Evolutionary conservation across 257 asterid genomes (phyloP), one percentile per base, ranked within the genome.

Genomic region (Forsythia viridissima): DNA sequence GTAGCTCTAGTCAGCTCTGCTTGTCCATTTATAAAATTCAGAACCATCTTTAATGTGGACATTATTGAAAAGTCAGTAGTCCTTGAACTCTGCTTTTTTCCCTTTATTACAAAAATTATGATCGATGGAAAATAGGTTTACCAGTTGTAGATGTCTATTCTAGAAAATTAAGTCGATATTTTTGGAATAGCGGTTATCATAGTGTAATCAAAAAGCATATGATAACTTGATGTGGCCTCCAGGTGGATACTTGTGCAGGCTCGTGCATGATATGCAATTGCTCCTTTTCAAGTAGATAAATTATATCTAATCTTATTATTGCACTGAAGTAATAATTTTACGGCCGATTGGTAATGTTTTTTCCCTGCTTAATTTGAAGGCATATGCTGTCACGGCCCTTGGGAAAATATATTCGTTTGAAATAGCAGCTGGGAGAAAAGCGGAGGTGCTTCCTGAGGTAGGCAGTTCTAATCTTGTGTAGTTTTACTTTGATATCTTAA

Each of bases 381-480:
- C 94, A 51, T 95, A 92, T 82, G 96, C 98, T 57, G 87, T 95
- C 59, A 84, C 98, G 12, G 99, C 98, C 24, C 88, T 95, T 81
- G 82, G 79, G 97, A 95, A 95, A 93, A 89, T 93, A 82, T 91
- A 92, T 82, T 85, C 98, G n/a, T 95, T 95, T 82, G 99, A 95
- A 85, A 86, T 92, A 85, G 93, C 98, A 43, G 94, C 97, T 81
- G 98, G 97, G 88, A 92, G 96, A 80, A 82, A 86, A 79, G 94
- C 90, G 83, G 99, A 93, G 80, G 57, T 95, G 74, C 91, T 95
- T 52, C 91, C 98, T 67, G 99, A 95, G 99, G 99, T 95, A 84
- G 16, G 85, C 77, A 70, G 66, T 63, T 73, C 4, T 69, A 4
- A 79, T 36, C 16, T 52, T 34, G 70, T 79, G 46, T 34, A 57